A percentile compares a stretch with the other conserved stretches of the same genome.
Conservation (phyloP, 2,329 filamentous ascomycete genomes). For the Aureobasidium sp. region DNA sequence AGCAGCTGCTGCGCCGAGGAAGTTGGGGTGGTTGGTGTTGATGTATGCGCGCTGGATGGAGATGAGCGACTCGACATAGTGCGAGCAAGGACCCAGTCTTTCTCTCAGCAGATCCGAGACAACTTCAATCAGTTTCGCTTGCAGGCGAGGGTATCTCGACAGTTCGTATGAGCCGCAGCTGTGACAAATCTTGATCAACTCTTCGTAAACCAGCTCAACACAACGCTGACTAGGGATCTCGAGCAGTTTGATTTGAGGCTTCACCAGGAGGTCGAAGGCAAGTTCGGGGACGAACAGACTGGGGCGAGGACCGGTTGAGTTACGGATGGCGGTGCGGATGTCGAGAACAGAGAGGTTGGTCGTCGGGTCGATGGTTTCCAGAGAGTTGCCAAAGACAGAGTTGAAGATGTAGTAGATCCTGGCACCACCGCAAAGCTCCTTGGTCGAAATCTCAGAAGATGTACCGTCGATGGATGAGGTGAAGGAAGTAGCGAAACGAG, state of each 20-base stretch:
- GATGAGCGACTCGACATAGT: slow-evolving; percentile 92
- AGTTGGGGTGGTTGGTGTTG: slow-evolving; percentile 99
- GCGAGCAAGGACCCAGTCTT: slow-evolving; percentile 77
- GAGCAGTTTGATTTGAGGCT: slow-evolving; percentile 94
- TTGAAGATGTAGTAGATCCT: slow-evolving; percentile 99
- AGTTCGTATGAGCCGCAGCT: slow-evolving; percentile 95
- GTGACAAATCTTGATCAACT: slow-evolving; percentile 98
- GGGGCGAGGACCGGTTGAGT: slow-evolving; percentile 90
- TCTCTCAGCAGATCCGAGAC: slow-evolving; percentile 93
- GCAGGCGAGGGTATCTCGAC: slow-evolving; percentile 80
- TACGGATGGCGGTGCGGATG: slow-evolving; percentile 93
- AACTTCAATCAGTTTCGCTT: slow-evolving; percentile 95
- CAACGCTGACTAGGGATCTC: slow-evolving; percentile 93
- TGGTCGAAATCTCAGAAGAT: slow-evolving; percentile 96
- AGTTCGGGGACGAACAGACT: slow-evolving; percentile 96
- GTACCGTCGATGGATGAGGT: slow-evolving; percentile 98
- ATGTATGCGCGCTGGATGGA: slow-evolving; percentile 97
- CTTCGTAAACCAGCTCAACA: slow-evolving; percentile 96
- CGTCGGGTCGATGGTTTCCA: slow-evolving; percentile 93
- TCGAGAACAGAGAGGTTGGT: slow-evolving; percentile 89
- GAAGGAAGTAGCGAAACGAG: slow-evolving; percentile 92
- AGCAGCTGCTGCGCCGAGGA: slow-evolving; percentile 88
- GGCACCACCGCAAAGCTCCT: slow-evolving; percentile 89
- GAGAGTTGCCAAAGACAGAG: slow-evolving; percentile 91
- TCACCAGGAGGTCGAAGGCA: slow-evolving; percentile 93